phyloP scores from a whole-genome alignment of 352 stramenopile genomes.

The Phytopythium kandeliae region DNA sequence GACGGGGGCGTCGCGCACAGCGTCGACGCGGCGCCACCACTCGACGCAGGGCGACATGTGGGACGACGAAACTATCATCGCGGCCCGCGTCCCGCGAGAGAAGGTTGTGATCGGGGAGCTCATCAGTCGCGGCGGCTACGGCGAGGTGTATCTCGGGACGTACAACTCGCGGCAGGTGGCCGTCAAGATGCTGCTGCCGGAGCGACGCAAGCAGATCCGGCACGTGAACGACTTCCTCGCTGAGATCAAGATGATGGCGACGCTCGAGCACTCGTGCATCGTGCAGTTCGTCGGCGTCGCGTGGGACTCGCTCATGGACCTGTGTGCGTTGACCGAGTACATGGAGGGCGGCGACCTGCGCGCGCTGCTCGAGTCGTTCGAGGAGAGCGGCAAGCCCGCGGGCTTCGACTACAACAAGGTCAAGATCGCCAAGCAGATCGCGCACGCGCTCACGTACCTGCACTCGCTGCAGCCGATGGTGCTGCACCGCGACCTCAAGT shows the following conservation, averaged over 20 bases:
- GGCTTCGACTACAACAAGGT: conserved; percentile 36
- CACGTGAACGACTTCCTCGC: conserved; percentile 37
- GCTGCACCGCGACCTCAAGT: conserved; percentile 55
- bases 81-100: conserved; percentile 24
- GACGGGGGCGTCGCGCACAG: conserved; percentile 14
- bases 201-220: conserved; percentile 18
- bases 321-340: conserved; percentile 38
- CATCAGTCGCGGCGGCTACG: conserved; percentile 33
- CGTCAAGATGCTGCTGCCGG: conserved; percentile 40
- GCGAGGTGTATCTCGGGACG: conserved; percentile 34
- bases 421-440: conserved; percentile 24
- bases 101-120: conserved; percentile 11
- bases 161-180: conserved; percentile 34
- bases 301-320: conserved; percentile 41
- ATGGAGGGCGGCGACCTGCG: conserved; percentile 41
- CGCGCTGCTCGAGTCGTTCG: conserved; percentile 19
- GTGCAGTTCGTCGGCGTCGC: conserved; percentile 40
- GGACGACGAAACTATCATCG: conserved; percentile 10
- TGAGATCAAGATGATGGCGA: conserved; percentile 42
- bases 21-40: conserved; percentile 18
- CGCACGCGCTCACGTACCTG: conserved; percentile 31
- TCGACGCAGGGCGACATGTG: conserved; percentile 16
- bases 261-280: conserved; percentile 31
- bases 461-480: conserved; percentile 35
- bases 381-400: conserved; percentile 18